Conservation (phyloP, 2,329 filamentous ascomycete genomes). For the Setomelanomma holmii region DNA sequence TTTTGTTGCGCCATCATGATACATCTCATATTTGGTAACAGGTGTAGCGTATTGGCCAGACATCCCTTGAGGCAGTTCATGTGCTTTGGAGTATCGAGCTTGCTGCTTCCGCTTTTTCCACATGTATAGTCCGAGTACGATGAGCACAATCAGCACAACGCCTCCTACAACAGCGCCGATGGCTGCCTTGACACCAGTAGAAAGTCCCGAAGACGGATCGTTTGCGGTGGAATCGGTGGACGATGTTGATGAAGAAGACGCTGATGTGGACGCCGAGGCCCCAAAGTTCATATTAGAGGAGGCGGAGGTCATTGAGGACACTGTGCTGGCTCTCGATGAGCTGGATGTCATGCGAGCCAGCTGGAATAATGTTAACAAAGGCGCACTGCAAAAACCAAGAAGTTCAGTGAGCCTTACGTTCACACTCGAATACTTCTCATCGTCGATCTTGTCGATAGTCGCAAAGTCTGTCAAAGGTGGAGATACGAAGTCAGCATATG, state of each 20-base stretch:
- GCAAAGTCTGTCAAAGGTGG: too few relatives aligned
- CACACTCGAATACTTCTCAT: conserved; percentile 21
- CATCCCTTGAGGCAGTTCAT: neutral
- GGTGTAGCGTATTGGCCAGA: neutral
- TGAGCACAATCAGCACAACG: conserved; percentile 49
- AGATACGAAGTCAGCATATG: too few relatives aligned
- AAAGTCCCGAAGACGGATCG: conserved; percentile 23
- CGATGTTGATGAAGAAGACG: conserved; percentile 1
- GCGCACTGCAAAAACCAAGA: neutral
- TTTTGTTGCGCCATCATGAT: conserved; percentile 17
- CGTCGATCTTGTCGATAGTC: conserved; percentile 16
- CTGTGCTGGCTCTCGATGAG: neutral
- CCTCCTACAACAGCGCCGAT: conserved; percentile 25
- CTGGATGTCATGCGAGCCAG: conserved; percentile 4
- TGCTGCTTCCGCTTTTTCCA: conserved; percentile 24
- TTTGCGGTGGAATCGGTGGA: conserved; percentile 23
- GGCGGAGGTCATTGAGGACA: conserved; percentile 1
- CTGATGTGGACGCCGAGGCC: neutral
- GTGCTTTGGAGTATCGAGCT: neutral
- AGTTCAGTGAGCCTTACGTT: conserved; percentile 10
- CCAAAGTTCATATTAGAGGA: neutral
- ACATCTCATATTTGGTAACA: conserved; percentile 16
- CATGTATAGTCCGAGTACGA: conserved; percentile 70
- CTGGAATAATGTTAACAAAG: neutral
- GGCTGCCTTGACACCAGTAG: conserved; percentile 25